These are phyloP conservation scores for Megacollybia marginata DNA, from an alignment of 768 basidiomycete genomes.

Conservation along the genomic window DNA sequence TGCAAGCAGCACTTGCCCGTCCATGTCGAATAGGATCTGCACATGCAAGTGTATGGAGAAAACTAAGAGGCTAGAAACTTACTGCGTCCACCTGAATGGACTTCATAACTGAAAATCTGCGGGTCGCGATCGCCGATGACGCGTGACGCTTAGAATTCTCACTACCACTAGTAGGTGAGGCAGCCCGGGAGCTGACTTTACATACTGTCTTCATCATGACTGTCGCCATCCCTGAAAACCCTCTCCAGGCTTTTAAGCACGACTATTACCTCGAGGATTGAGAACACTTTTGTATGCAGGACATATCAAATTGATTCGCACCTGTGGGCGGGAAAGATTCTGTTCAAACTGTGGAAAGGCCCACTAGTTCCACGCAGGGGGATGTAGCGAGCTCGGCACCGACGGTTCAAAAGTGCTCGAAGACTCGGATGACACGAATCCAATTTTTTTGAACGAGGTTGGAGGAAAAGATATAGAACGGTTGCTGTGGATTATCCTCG, in stretches of 20 bases:
- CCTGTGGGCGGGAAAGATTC: conserved; percentile 4
- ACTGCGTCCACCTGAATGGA: conserved; percentile 14
- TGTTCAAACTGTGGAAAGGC: conserved; percentile 12
- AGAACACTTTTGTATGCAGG: no score
- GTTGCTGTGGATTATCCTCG: conserved; percentile 23
- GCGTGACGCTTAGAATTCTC: no score
- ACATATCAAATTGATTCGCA: background rate
- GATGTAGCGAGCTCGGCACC: no score
- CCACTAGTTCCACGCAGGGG: conserved; percentile 2
- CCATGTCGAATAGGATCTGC: conserved; percentile 24
- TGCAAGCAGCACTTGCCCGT: conserved; percentile 13
- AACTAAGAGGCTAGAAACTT: conserved; percentile 1
- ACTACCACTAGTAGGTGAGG: no score
- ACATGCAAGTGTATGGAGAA: background rate
- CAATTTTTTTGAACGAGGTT: conserved; percentile 18
- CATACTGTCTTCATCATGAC: no score
- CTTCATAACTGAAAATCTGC: background rate
- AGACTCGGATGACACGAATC: conserved; percentile 17
- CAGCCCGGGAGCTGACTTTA: no score
- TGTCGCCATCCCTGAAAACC: no score
- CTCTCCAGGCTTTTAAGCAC: no score
- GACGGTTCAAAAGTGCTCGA: conserved; percentile 7
- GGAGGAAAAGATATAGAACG: conserved; percentile 24
- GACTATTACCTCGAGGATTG: no score
- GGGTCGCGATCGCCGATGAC: no score